These are phyloP conservation scores for Aspergillus eucalypticola DNA, from an alignment of 2,329 filamentous ascomycete genomes.

Conservation along the genomic window DNA sequence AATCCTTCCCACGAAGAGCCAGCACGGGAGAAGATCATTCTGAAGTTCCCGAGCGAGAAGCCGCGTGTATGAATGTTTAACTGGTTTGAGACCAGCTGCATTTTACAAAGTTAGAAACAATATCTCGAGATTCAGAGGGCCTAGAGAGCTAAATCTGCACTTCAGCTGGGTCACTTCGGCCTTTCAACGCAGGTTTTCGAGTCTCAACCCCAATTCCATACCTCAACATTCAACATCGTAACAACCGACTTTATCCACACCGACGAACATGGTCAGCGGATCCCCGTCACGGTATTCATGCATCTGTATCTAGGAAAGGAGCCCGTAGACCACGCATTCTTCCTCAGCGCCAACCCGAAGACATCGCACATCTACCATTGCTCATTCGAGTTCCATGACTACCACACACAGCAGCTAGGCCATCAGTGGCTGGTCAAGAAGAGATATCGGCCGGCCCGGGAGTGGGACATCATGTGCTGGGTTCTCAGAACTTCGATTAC, in stretches of 20 bases:
- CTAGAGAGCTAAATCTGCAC: neutral
- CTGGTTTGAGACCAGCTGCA: too few species aligned
- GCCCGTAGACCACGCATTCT: conserved; percentile 55
- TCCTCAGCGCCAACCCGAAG: conserved; percentile 39
- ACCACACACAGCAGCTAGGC: conserved; percentile 54
- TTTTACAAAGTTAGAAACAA: too few species aligned
- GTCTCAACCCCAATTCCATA: conserved; percentile 29
- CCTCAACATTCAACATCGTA: conserved; percentile 32
- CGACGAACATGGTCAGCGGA: conserved; percentile 17
- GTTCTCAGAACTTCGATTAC: conserved; percentile 21
- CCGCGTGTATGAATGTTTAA: too few species aligned
- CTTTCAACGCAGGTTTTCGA: conserved; percentile 30
- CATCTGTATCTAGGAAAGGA: conserved; percentile 53
- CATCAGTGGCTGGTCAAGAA: conserved; percentile 53
- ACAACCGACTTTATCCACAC: conserved; percentile 33
- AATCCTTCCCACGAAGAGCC: too few species aligned
- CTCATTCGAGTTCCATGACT: conserved; percentile 54
- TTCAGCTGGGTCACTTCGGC: conserved; percentile 32
- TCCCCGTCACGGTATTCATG: conserved; percentile 46
- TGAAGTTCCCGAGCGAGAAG: too few species aligned
- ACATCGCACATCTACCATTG: conserved; percentile 51
- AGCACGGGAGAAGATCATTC: too few species aligned
- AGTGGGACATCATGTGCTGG: conserved; percentile 18
- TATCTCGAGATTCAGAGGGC: neutral
- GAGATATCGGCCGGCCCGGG: conserved; percentile 40